phyloP scores from a whole-genome alignment of 2,329 filamentous ascomycete genomes.

The Botryotinia calthae region DNA sequence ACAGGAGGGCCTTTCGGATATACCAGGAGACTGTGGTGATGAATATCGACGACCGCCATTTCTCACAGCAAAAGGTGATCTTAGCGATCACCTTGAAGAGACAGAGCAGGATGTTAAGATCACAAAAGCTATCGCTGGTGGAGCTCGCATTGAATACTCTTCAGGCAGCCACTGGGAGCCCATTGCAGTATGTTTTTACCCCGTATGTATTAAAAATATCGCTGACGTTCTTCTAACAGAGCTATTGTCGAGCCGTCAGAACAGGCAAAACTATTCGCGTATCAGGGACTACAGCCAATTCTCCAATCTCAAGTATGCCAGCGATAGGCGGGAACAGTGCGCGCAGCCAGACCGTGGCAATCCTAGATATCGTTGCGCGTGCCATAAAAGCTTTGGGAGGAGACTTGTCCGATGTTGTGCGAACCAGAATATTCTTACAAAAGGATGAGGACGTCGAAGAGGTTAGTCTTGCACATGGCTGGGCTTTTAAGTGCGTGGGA shows the following conservation, averaged over 20 bases:
- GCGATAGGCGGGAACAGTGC: background rate
- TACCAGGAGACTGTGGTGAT: background rate
- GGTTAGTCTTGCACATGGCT: background rate
- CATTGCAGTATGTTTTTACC: background rate
- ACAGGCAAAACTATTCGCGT: background rate
- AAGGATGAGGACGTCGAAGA: background rate
- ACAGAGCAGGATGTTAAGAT: background rate
- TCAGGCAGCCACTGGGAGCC: background rate
- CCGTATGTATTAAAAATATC: background rate
- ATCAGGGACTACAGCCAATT: background rate
- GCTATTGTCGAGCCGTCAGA: background rate
- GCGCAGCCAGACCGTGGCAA: background rate
- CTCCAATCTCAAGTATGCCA: background rate
- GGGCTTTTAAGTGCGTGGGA: background rate
- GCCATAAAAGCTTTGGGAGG: background rate
- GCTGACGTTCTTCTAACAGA: background rate
- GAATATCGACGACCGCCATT: background rate
- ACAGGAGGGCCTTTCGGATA: background rate
- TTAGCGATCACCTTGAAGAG: background rate
- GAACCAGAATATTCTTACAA: background rate
- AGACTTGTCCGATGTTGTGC: background rate
- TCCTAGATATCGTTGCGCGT: background rate
- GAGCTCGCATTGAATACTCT: background rate
- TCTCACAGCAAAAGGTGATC: background rate
- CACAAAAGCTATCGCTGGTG: background rate